A percentile compares a stretch with the other conserved stretches of the same genome.
phyloP scores from a whole-genome alignment of 225 moss, liverwort and hornwort species.

The Pleurozium schreberi region DNA sequence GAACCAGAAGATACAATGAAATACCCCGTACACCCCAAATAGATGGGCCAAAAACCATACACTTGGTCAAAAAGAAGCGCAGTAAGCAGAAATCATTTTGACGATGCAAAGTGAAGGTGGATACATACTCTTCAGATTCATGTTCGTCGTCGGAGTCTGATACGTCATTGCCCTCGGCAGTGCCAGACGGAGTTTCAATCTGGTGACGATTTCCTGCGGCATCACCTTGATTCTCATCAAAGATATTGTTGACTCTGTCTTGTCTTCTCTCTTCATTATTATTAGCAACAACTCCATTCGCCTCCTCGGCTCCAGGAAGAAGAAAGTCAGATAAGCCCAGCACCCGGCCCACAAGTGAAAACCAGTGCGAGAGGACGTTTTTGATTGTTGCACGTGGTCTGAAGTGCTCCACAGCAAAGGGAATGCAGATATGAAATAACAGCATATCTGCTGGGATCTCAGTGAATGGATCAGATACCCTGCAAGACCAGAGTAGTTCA shows the following conservation, averaged over 20 bases:
- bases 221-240: constrained; percentile 37
- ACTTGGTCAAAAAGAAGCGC: background rate
- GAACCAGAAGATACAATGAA: background rate
- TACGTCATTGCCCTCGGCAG: background rate
- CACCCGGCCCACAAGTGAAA: constrained; percentile 75
- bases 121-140: constrained; percentile 18
- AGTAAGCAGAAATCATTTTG: background rate
- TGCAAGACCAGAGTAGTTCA: constrained; percentile 22
- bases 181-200: constrained; percentile 11
- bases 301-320: constrained; percentile 66
- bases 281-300: constrained; percentile 45
- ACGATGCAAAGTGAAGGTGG: background rate
- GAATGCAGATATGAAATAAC: constrained; percentile 95
- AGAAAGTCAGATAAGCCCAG: constrained; percentile 80
- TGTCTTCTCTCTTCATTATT: constrained; percentile 43
- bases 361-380: constrained; percentile 80
- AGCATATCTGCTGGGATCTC: constrained; percentile 99
- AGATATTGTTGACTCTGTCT: constrained; percentile 20
- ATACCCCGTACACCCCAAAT: background rate
- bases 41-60: background rate
- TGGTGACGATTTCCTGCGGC: constrained; percentile 15
- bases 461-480: constrained; percentile 97
- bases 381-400: constrained; percentile 92
- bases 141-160: constrained; percentile 18
- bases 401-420: constrained; percentile 95